A percentile compares a stretch with the other conserved stretches of the same genome.
Evolutionary conservation across 2,329 filamentous ascomycete species (phyloP).

Genomic region (Ascosphaera apis): DNA sequence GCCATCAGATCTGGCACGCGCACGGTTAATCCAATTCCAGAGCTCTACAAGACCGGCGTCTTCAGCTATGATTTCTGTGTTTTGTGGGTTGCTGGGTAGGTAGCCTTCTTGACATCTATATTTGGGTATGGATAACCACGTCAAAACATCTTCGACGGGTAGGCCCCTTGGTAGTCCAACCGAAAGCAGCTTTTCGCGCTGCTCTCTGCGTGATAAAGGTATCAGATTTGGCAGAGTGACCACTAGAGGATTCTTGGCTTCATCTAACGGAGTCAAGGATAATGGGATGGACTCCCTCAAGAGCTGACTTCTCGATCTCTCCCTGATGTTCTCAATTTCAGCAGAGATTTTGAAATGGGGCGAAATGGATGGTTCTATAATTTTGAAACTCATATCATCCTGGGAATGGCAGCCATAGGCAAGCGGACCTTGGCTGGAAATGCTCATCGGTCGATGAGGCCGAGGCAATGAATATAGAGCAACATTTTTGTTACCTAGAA

Average conservation of each 20-base stretch:
- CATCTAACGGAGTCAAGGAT: too few relatives aligned
- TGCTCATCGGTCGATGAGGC: conserved; percentile 15
- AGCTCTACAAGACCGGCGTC: conserved; percentile 33
- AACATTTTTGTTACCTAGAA: conserved; percentile 29
- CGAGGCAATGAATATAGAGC: conserved; percentile 25
- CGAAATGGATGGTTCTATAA: conserved; percentile 12
- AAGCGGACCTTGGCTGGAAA: conserved; percentile 17
- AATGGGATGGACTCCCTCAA: too few relatives aligned
- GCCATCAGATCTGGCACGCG: conserved; percentile 17
- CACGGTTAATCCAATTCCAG: conserved; percentile 34
- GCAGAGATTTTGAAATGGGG: conserved; percentile 1
- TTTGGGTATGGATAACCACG: conserved; percentile 18
- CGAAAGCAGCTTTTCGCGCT: conserved; percentile 14
- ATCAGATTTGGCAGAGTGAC: too few relatives aligned
- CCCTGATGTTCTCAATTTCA: too few relatives aligned
- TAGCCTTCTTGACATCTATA: conserved; percentile 32
- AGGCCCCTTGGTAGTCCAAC: conserved; percentile 12
- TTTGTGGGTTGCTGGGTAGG: conserved; percentile 29
- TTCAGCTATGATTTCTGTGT: conserved; percentile 31
- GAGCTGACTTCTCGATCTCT: too few relatives aligned
- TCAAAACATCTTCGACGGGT: conserved; percentile 17
- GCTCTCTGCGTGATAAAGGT: conserved; percentile 16
- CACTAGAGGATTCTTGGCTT: too few relatives aligned
- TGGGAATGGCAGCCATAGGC: conserved; percentile 11
- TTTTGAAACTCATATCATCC: conserved; percentile 11